Evolutionary conservation across 345 rosid species (phyloP), one percentile per base, ranked within the genome.

Genomic region (Euphorbia lathyris): DNA sequence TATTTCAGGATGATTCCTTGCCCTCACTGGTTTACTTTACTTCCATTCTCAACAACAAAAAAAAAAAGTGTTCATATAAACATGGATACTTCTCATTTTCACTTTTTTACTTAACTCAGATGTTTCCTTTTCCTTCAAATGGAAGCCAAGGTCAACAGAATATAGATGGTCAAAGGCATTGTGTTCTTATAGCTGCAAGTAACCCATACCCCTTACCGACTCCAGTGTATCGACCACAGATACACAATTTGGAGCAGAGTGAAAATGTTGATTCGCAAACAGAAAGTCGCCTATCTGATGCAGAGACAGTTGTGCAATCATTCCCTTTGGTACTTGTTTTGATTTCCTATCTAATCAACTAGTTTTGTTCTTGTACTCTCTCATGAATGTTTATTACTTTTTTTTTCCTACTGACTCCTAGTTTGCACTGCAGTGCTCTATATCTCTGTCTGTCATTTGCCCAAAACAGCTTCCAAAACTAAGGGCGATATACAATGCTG

Each of bases 381-480:
- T 25, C 66, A 52, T 58, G 76, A 65, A 47, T 45, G 7, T 48
- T 19, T 23, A 58, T 34, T 45, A 67, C 38, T 26, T 50, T 17
- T 40, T 63, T 64, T 66, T 40, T 51, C 68, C 76, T 65, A 72
- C 78, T 77, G 45, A 74, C 78, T 38, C 72, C 48, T 62, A 30
- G 36, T 79, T 63, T 80, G 70, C 71, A 66, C 58, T 83, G 79
- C 97, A 94, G 98, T 81, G 86, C 72, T 82, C 82, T 70, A 84
- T 92, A 72, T 90, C 98, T 80, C 80, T 95, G 60, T 90, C 98
- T 59, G 87, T 92, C 73, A 86, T 95, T 65, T 88, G 98, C 76
- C 98, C 97, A 72, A 88, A 87, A 82, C 92, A 83, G 87, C 98
- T 92, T 76, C 82, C 94, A 30, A 92, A 88, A 83, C 88, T 95